Base-by-base conservation (phyloP, 805 yeast species). In the Suhomyces sp. region DNA sequence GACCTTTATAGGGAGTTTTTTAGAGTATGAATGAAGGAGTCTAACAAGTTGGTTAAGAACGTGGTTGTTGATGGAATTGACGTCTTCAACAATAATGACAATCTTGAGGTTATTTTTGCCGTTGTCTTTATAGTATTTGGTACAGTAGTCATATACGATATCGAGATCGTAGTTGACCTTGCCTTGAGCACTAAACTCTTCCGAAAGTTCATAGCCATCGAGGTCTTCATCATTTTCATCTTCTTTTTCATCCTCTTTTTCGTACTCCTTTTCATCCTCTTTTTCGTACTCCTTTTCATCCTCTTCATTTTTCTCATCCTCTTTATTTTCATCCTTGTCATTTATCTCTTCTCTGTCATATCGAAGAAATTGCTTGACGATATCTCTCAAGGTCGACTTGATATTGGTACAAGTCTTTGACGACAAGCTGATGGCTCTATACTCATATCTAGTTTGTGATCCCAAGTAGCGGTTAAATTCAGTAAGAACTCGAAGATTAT, bases 131-230 rank as follows among this genome's bases (percentile, higher is more conserved):
- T 17, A 37, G 41, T 37, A 37, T 21, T 46, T 17, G 10, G 52
- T 53, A 44, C 58, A 67, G 72, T 72, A 71, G 37, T 69, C 73
- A 37, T 62, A 63, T 4, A 70, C 62, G 22, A 67, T 58, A 41
- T 72, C 77, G 44, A 72, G 61, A 56, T 73, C 75, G 57, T 73
- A 73, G 48, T 64, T 63, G 22, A 66, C 61, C 45, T 67, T 57
- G 37, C 69, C 71, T 6, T 41, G 25, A 12, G 44, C 29, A 12
- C 29, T 41, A 7, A 41, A 41, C 29, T 41, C 43, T 17, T 20
- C 37, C 5, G 47, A 27, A 17, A 48, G 57, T 22, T 47, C 47
- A 13, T 43, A 50, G 15, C 48, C 21, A n/a, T 49, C 55, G 10
- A 50, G 52, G 6, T 46, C 54, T 12, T 48, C 45, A 2, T 46